Evolutionary conservation across 371 early-diverging fungal genomes (phyloP), one percentile per base, ranked within the genome.

Genomic region (Cokeromyces recurvatus): DNA sequence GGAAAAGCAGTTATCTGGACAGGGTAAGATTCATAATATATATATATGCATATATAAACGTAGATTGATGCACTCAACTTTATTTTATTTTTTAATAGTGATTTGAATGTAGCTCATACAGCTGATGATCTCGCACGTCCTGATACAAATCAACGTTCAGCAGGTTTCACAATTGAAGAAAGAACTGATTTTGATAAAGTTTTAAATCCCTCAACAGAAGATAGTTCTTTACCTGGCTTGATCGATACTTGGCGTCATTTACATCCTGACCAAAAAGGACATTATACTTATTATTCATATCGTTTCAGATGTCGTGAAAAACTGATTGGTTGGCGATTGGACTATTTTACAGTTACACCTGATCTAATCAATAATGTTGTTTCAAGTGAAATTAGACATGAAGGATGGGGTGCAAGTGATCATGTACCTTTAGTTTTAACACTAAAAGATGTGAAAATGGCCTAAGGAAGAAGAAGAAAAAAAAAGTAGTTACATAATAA

Each of bases 361-460:
- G 66, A 75, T 29, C 55, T 88, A 17, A 48, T 85, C 51, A 68
- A 77, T 7, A 68, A 80, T 5, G 78, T 94, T 1, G 60, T 71
- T 0, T 84, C 79, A 16, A 79, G 83, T 27, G 72, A 76, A 22
- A 89, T 91, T 45, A 66, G 95, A 17, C 80, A 82, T 46, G 81
- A 89, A 47, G 83, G 76, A 34, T 94, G 88, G 64, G 95, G 95
- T 4, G 92, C 94, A 5, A 89, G 90, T 65, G 95, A 94, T 57
- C 95, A 94, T 64, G 85, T 91, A 14, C 94, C 94, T 17, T 52
- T 91, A 34, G 79, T 85, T 16, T 39, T 92, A 22, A 66, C 82
- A 20, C 52, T 84, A 44, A 66, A 76, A 39, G 71, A 78, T 38
- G 47, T 54, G 2, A 46, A 42, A 22, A 35, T 59, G 17, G 22